phyloP scores from a whole-genome alignment of 345 rosid genomes.

The Ceriops zippeliana region DNA sequence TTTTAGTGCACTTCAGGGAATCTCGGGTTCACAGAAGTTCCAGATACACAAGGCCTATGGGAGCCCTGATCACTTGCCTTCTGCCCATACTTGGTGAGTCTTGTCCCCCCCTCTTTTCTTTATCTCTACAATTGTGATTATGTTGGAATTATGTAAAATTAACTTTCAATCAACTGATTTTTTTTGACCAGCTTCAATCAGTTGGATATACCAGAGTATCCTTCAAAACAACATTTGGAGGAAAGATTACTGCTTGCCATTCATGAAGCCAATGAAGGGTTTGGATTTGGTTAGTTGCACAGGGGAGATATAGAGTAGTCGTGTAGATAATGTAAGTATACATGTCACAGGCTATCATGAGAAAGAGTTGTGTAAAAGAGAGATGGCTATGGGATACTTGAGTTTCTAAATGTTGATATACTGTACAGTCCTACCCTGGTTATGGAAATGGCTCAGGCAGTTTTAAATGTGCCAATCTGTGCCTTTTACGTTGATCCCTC shows the following conservation, averaged over 20 bases:
- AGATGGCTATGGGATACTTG: slow-evolving; percentile 22
- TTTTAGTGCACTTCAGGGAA: slow-evolving; percentile 92
- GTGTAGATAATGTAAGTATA: slow-evolving; percentile 34
- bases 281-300: slow-evolving; percentile 69
- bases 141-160: background rate
- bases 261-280: slow-evolving; percentile 94
- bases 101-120: background rate
- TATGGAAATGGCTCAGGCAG: slow-evolving; percentile 45
- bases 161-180: slow-evolving; percentile 5
- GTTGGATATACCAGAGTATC: slow-evolving; percentile 94
- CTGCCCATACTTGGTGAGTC: slow-evolving; percentile 91
- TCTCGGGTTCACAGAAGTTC: slow-evolving; percentile 90
- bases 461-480: slow-evolving; percentile 33
- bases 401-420: slow-evolving; percentile 36
- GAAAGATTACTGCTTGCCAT: slow-evolving; percentile 91
- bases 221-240: slow-evolving; percentile 79
- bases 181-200: slow-evolving; percentile 78
- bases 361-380: background rate
- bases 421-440: slow-evolving; percentile 55
- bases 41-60: slow-evolving; percentile 99
- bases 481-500: background rate
- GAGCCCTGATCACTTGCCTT: slow-evolving; percentile 83
- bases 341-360: slow-evolving; percentile 15
- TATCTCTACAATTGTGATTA: background rate
- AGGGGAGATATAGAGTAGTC: slow-evolving; percentile 7